A percentile compares a stretch with the other conserved stretches of the same genome.
These are phyloP conservation scores for Singerocomus rubriflavus DNA, from an alignment of 1,284 basidiomycete genomes.

Conservation along the genomic window DNA sequence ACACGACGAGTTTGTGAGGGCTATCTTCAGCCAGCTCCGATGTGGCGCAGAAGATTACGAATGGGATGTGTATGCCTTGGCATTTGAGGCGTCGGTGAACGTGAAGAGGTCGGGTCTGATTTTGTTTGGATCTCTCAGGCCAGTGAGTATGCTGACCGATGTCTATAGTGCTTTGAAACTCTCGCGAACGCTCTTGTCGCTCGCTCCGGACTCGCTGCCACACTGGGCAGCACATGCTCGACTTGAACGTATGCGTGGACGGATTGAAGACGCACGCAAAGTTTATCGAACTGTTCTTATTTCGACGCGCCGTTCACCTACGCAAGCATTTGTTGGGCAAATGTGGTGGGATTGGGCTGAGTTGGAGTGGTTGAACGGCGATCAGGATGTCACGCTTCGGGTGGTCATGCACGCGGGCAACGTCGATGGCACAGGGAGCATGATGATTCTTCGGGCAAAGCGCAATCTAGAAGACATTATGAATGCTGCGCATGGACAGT, in stretches of 20 bases:
- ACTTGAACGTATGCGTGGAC: conserved; percentile 72
- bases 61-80: conserved; percentile 63
- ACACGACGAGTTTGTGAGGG: conserved; percentile 47
- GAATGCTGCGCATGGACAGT: conserved; percentile 32
- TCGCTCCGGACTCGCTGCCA: conserved; percentile 59
- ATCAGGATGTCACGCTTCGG: conserved; percentile 47
- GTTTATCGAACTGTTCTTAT: conserved; percentile 73
- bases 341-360: conserved; percentile 91
- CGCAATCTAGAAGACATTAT: conserved; percentile 52
- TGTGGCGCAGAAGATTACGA: conserved; percentile 45
- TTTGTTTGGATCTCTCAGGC: conserved; percentile 2
- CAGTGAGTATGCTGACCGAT: conserved; percentile 7
- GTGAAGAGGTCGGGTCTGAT: conserved; percentile 51
- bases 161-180: conserved; percentile 63
- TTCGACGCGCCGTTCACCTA: conserved; percentile 37
- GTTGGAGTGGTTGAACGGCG: conserved; percentile 77
- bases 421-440: conserved; percentile 48
- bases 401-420: conserved; percentile 55
- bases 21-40: conserved; percentile 59
- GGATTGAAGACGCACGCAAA: conserved; percentile 73
- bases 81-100: conserved; percentile 65
- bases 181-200: conserved; percentile 69
- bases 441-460: conserved; percentile 57
- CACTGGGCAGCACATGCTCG: conserved; percentile 84
- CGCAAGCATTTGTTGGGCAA: conserved; percentile 38